Percentiles rank a stretch among this genome's conserved stretches.
phyloP scores from a whole-genome alignment of 179 eudicot species.

The Actinidia arguta region DNA sequence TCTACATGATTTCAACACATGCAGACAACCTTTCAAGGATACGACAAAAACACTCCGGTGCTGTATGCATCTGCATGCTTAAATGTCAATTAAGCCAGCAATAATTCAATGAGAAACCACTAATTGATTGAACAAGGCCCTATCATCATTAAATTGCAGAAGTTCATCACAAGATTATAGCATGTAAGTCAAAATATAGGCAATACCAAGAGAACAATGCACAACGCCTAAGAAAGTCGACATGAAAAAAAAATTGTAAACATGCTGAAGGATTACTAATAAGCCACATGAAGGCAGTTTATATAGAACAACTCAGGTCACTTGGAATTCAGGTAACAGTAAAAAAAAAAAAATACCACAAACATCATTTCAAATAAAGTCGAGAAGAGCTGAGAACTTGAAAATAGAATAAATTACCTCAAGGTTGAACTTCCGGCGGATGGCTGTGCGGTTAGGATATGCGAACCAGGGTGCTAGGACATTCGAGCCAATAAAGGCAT shows the following conservation, averaged over 20 bases:
- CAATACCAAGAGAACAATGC: too few species aligned
- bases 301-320: not conserved
- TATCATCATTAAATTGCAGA: not conserved
- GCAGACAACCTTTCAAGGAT: not conserved
- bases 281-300: not conserved
- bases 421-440: constrained; percentile 84
- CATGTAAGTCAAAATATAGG: not conserved
- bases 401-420: constrained; percentile 50
- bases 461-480: constrained; percentile 86
- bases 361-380: not conserved
- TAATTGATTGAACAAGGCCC: not conserved
- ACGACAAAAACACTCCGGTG: not conserved
- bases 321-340: not conserved
- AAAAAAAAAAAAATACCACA: not conserved
- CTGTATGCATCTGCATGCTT: not conserved
- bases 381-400: not conserved
- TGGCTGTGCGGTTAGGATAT: constrained; percentile 73
- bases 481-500: constrained; percentile 64
- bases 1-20: not conserved
- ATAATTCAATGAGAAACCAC: not conserved
- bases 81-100: not conserved
- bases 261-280: not conserved
- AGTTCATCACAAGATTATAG: not conserved
- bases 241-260: not conserved
- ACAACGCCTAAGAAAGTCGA: not conserved